These are phyloP conservation scores for Lactifluus volemus DNA, from an alignment of 768 basidiomycete genomes.

Conservation along the genomic window DNA sequence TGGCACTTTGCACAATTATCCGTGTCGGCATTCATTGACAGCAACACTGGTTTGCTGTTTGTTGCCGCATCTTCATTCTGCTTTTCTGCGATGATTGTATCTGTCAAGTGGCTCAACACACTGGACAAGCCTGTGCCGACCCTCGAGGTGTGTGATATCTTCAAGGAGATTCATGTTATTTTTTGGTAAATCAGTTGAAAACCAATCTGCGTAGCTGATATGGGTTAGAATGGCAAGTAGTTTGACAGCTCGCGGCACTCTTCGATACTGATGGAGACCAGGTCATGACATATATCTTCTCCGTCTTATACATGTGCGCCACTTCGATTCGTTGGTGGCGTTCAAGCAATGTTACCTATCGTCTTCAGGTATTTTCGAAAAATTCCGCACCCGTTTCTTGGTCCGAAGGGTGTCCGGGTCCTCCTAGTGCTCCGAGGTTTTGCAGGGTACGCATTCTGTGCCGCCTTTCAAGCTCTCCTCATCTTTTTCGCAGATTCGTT, in stretches of 20 bases:
- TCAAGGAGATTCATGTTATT: not conserved
- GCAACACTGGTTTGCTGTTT: conserved; percentile 54
- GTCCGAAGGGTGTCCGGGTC: conserved; percentile 58
- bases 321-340: not conserved
- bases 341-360: not conserved
- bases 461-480: not conserved
- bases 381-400: conserved; percentile 51
- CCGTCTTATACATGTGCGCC: conserved; percentile 40
- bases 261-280: conserved; percentile 20
- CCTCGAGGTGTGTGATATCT: conserved; percentile 36
- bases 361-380: conserved; percentile 29
- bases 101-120: conserved; percentile 53
- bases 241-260: not conserved
- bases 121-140: conserved; percentile 51
- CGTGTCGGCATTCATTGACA: conserved; percentile 12
- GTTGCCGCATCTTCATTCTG: conserved; percentile 52
- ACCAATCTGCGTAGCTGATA: conserved; percentile 35
- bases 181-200: not conserved
- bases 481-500: conserved; percentile 44
- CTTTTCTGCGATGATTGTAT: conserved; percentile 50
- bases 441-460: conserved; percentile 36
- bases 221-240: conserved; percentile 48
- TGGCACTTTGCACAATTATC: not conserved
- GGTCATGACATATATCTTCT: conserved; percentile 47
- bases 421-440: conserved; percentile 52